Conservation (phyloP, 306 rosid species). For the Alnus rubra region DNA sequence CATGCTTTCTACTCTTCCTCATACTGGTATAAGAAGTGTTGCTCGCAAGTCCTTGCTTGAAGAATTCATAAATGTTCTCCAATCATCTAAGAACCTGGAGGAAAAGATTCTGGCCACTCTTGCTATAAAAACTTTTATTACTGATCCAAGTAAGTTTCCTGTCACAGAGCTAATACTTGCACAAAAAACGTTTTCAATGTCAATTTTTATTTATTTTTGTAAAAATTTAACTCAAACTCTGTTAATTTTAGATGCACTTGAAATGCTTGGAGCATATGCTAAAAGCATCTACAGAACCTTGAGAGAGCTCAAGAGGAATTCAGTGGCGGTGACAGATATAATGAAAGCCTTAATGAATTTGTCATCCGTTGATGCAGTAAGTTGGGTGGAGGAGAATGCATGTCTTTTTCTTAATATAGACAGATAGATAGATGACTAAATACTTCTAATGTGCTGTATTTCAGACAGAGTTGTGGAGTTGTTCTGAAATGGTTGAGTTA, state of each 20-base stretch:
- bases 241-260: constrained; percentile 61
- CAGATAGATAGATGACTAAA: constrained; percentile 18
- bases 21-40: constrained; percentile 61
- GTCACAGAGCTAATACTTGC: neutral
- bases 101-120: constrained; percentile 77
- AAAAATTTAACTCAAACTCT: constrained; percentile 20
- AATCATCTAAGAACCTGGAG: constrained; percentile 71
- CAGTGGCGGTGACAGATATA: constrained; percentile 60
- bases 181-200: neutral
- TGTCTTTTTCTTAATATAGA: constrained; percentile 9
- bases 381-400: constrained; percentile 29
- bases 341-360: constrained; percentile 72
- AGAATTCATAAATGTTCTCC: constrained; percentile 64
- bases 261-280: constrained; percentile 67
- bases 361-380: constrained; percentile 77
- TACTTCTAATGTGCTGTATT: constrained; percentile 18
- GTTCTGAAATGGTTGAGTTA: constrained; percentile 66
- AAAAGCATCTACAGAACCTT: constrained; percentile 70
- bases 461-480: constrained; percentile 84
- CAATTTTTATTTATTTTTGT: no score
- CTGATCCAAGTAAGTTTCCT: constrained; percentile 58
- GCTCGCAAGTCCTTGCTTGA: constrained; percentile 80
- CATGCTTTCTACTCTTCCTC: constrained; percentile 86
- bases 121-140: constrained; percentile 68
- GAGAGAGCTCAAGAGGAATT: constrained; percentile 69